Percentiles rank a stretch among this genome's conserved stretches.
These are phyloP conservation scores for Apophysomyces variabilis DNA, from an alignment of 371 early-diverging fungal genomes.

Conservation along the genomic window DNA sequence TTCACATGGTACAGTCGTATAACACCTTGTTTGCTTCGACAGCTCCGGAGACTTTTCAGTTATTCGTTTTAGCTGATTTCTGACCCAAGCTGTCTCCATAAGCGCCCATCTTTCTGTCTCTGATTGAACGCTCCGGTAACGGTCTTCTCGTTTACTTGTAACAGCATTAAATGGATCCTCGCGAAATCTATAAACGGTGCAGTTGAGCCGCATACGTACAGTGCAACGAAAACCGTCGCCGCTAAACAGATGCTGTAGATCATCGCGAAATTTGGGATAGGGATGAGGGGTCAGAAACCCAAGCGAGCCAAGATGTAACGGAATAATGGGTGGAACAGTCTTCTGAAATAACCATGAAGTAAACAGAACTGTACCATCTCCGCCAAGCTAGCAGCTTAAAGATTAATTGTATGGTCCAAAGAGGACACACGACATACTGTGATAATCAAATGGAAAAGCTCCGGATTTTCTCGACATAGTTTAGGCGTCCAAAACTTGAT, in stretches of 20 bases:
- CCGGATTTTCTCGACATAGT: constrained; percentile 67
- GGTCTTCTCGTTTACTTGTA: constrained; percentile 5
- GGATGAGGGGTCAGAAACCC: constrained; percentile 91
- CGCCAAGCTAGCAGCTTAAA: constrained; percentile 64
- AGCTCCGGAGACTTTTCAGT: not conserved
- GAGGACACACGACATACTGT: constrained; percentile 48
- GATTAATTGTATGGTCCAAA: no score
- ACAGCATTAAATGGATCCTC: constrained; percentile 16
- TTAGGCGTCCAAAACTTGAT: constrained; percentile 81
- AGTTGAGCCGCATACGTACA: constrained; percentile 85
- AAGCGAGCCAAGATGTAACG: constrained; percentile 88
- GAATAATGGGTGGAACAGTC: constrained; percentile 86
- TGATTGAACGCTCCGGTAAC: not conserved
- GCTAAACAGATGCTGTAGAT: constrained; percentile 59
- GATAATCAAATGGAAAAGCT: constrained; percentile 74
- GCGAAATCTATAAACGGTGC: constrained; percentile 71
- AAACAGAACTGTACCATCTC: constrained; percentile 88
- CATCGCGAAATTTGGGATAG: constrained; percentile 40
- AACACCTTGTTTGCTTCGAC: constrained; percentile 28
- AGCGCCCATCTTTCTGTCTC: constrained; percentile 16
- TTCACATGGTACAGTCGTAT: constrained; percentile 43
- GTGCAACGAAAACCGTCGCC: constrained; percentile 69
- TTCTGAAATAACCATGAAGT: constrained; percentile 90
- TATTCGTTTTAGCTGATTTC: constrained; percentile 21
- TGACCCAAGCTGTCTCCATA: constrained; percentile 43